Evolutionary conservation across 148 eudicot species (phyloP).

Genomic region (Vaccinium darrowii): DNA sequence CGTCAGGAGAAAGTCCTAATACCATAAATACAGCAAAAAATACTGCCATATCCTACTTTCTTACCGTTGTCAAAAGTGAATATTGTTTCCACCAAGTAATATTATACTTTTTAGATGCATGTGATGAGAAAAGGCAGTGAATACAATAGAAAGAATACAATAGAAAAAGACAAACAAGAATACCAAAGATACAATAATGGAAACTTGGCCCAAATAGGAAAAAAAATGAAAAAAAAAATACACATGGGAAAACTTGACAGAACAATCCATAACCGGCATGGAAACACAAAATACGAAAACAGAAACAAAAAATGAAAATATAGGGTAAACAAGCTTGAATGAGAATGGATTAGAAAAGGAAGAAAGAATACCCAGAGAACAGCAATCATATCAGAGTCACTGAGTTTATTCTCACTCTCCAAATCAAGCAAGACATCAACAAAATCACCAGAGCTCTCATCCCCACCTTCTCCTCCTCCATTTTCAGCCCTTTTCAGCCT

Average conservation of each 20-base stretch:
- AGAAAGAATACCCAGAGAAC: slow-evolving; percentile 76
- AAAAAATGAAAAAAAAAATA: neutral
- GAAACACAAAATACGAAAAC: neutral
- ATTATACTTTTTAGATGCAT: no score
- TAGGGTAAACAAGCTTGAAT: neutral
- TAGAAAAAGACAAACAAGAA: no score
- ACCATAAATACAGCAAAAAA: no score
- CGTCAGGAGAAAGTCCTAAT: no score
- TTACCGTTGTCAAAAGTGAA: no score
- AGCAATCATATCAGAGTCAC: slow-evolving; percentile 80
- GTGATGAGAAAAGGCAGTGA: no score
- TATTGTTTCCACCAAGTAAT: no score
- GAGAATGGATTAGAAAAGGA: neutral
- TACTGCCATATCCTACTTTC: no score
- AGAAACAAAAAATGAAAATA: neutral
- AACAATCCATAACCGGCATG: neutral
- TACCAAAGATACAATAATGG: no score
- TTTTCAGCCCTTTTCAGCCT: slow-evolving; percentile 27
- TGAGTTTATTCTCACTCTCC: slow-evolving; percentile 56
- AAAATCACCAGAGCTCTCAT: slow-evolving; percentile 58
- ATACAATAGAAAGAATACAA: no score
- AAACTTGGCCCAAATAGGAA: neutral
- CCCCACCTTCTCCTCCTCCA: neutral
- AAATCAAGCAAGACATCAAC: slow-evolving; percentile 86
- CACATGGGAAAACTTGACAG: neutral